phyloP scores from a whole-genome alignment of 2,329 filamentous ascomycete species.

The Lojkania enalia region DNA sequence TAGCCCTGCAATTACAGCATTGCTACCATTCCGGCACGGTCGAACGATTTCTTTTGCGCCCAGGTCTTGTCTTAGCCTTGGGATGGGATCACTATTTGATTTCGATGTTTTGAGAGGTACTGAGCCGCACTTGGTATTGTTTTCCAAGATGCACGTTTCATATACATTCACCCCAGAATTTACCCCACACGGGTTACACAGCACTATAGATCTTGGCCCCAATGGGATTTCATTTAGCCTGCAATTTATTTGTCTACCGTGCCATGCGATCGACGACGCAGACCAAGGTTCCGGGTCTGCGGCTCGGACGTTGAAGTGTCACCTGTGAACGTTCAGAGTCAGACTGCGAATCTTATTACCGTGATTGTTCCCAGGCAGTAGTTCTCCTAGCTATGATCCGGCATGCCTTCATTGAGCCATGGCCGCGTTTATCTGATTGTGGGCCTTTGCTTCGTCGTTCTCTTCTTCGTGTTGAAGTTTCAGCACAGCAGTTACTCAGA shows the following conservation, averaged over 20 bases:
- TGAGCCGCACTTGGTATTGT: constrained; percentile 7
- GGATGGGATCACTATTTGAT: too few relatives aligned
- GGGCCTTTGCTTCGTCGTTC: constrained; percentile 10
- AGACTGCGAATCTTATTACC: background rate
- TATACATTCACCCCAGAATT: constrained; percentile 2
- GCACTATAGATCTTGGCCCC: constrained; percentile 3
- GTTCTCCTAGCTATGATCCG: constrained; percentile 1
- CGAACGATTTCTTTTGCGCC: constrained; percentile 12
- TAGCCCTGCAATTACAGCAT: background rate
- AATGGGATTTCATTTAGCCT: constrained; percentile 8
- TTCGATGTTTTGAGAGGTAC: constrained; percentile 1
- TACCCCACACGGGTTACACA: constrained; percentile 1
- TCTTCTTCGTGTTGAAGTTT: constrained; percentile 16
- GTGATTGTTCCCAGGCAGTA: too few relatives aligned
- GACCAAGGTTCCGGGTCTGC: constrained; percentile 10
- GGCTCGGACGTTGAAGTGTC: constrained; percentile 9
- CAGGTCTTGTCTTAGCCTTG: constrained; percentile 18
- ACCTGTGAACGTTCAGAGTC: constrained; percentile 9
- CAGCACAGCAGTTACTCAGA: background rate
- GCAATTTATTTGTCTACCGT: background rate
- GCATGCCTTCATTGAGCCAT: constrained; percentile 21
- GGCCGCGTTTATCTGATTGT: constrained; percentile 15
- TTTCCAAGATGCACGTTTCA: constrained; percentile 8
- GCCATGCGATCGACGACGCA: constrained; percentile 8
- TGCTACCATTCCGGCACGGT: constrained; percentile 12